Percentiles rank a stretch among this genome's conserved stretches.
Evolutionary conservation across 495 filamentous ascomycete genomes (phyloP).

Genomic region (Neurospora sp.): DNA sequence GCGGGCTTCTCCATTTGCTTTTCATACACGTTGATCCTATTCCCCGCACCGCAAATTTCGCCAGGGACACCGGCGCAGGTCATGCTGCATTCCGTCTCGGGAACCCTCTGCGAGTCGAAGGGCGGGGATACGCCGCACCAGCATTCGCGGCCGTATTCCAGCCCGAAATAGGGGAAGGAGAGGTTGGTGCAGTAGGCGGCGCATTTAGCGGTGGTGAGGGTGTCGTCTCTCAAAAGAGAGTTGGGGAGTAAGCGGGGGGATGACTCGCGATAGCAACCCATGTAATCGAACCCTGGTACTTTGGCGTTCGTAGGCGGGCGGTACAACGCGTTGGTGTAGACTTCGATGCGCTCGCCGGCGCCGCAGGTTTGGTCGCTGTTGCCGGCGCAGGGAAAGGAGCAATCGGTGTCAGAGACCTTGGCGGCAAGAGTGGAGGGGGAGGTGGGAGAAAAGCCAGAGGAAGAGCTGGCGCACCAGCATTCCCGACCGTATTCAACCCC

Average conservation of each 20-base stretch:
- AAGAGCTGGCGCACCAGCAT: slow-evolving; percentile 10
- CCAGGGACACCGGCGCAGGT: slow-evolving; percentile 27
- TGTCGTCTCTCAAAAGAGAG: slow-evolving; percentile 6
- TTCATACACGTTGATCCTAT: slow-evolving; percentile 28
- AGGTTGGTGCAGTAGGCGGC: slow-evolving; percentile 6
- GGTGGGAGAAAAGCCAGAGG: neutral
- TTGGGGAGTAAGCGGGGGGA: slow-evolving; percentile 6
- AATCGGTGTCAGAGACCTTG: neutral
- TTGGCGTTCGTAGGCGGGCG: neutral
- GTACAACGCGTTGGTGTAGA: slow-evolving; percentile 14
- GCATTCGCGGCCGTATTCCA: slow-evolving; percentile 11
- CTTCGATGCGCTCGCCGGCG: slow-evolving; percentile 21
- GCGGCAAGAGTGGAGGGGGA: neutral
- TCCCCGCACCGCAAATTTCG: slow-evolving; percentile 32
- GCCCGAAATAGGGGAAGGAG: slow-evolving; percentile 6
- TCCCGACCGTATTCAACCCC: slow-evolving; percentile 17
- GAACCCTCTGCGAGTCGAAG: slow-evolving; percentile 7
- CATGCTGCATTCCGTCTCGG: slow-evolving; percentile 29
- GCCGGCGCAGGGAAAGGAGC: slow-evolving; percentile 23
- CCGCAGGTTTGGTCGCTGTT: slow-evolving; percentile 24
- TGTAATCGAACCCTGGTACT: neutral
- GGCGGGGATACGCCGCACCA: slow-evolving; percentile 3
- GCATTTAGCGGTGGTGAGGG: slow-evolving; percentile 9
- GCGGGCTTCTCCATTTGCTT: neutral
- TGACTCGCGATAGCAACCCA: slow-evolving; percentile 15